Percentiles rank a stretch among this genome's conserved stretches.
Evolutionary conservation across 257 asterid genomes (phyloP).

Genomic region (Nicotiana noctiflora): DNA sequence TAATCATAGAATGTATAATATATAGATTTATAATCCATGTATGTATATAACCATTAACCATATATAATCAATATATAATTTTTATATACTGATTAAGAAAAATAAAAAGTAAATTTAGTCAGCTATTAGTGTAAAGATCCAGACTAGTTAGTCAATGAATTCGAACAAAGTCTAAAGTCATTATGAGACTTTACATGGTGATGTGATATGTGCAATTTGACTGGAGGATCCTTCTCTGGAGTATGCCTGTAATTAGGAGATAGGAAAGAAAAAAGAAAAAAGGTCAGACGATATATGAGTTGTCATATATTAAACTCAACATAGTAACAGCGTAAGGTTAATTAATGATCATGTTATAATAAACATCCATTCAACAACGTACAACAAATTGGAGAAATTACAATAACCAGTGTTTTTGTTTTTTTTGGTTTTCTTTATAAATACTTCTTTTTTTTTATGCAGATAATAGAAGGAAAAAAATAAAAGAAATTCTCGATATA

Average conservation of each 20-base stretch:
- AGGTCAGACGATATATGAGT: neutral
- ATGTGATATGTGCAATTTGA: conserved; percentile 22
- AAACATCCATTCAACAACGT: neutral
- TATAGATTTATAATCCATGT: too few relatives aligned
- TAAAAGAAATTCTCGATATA: neutral
- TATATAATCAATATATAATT: too few relatives aligned
- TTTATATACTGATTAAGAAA: too few relatives aligned
- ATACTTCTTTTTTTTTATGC: too few relatives aligned
- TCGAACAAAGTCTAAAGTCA: neutral
- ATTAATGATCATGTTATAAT: neutral
- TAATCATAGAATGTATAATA: too few relatives aligned
- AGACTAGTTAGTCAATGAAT: too few relatives aligned
- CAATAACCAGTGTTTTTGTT: neutral
- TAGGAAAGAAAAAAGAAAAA: neutral
- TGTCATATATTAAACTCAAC: too few relatives aligned
- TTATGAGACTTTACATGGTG: conserved; percentile 21
- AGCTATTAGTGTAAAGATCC: too few relatives aligned
- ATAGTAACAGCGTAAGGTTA: neutral
- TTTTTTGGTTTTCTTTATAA: too few relatives aligned
- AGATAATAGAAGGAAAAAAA: too few relatives aligned
- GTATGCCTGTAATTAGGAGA: conserved; percentile 13
- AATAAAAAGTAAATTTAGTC: too few relatives aligned
- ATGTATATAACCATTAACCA: too few relatives aligned
- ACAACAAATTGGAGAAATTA: neutral
- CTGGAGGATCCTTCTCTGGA: conserved; percentile 14